Conservation (phyloP, 345 rosid genomes). For the Alliaria petiolata region DNA sequence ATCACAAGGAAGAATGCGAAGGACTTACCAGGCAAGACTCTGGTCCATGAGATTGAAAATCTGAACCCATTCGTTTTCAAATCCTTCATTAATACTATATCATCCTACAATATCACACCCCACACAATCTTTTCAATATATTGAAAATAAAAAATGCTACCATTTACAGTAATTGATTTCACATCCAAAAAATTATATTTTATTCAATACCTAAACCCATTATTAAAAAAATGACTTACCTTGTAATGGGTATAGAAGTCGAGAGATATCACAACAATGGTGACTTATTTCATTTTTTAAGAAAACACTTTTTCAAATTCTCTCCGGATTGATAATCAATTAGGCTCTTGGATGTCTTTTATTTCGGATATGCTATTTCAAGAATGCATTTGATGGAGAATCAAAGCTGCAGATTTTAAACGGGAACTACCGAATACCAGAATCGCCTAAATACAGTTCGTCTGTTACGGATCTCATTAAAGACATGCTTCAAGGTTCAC, state of each 20-base stretch:
- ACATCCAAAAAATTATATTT: background rate
- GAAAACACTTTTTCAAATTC: background rate
- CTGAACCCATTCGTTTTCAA: constrained; percentile 30
- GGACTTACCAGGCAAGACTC: constrained; percentile 31
- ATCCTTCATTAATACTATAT: constrained; percentile 28
- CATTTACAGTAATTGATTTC: background rate
- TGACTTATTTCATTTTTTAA: background rate
- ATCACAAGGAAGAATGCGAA: background rate
- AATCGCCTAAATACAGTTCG: constrained; percentile 69
- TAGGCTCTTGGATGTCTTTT: constrained; percentile 99
- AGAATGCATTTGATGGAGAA: constrained; percentile 96
- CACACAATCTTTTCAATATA: background rate
- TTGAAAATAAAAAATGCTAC: background rate
- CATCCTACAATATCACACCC: constrained; percentile 11
- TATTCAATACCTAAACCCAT: background rate
- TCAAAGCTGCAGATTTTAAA: constrained; percentile 92
- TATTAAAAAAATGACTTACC: constrained; percentile 7
- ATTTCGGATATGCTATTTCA: constrained; percentile 88
- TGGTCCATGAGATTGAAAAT: constrained; percentile 36
- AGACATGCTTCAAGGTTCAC: constrained; percentile 94
- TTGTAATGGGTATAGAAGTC: constrained; percentile 33
- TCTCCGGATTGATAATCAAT: background rate
- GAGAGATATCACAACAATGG: background rate
- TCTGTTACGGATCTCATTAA: constrained; percentile 59
- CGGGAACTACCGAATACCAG: constrained; percentile 92